phyloP scores from a whole-genome alignment of 495 filamentous ascomycete species.

The Cudoniella acicularis region DNA sequence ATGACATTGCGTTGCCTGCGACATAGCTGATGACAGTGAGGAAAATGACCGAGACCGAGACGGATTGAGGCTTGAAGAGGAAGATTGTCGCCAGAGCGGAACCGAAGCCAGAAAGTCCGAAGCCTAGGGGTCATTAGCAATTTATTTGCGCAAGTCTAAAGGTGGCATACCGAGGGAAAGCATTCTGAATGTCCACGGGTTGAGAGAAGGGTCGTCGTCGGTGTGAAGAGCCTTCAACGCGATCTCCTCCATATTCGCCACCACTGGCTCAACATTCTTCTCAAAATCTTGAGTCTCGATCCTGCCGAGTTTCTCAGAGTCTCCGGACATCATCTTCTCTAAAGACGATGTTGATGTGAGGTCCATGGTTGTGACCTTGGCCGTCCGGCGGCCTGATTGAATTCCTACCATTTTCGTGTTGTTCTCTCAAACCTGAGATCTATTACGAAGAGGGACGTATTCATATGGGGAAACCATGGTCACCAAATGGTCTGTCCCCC shows the following conservation, averaged over 20 bases:
- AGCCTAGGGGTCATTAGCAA: background rate
- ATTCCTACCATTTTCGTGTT: background rate
- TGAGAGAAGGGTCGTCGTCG: conserved; percentile 14
- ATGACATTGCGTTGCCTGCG: conserved; percentile 31
- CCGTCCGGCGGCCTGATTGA: background rate
- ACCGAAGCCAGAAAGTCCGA: conserved; percentile 12
- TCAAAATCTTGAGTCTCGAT: conserved; percentile 1
- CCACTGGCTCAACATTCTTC: background rate
- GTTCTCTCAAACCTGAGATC: background rate
- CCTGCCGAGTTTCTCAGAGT: conserved; percentile 1
- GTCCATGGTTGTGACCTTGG: background rate
- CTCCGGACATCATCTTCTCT: background rate
- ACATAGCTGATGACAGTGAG: conserved; percentile 38
- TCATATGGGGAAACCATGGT: background rate
- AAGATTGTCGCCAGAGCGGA: conserved; percentile 29
- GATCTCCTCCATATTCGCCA: conserved; percentile 10
- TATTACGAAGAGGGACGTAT: background rate
- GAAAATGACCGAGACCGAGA: conserved; percentile 41
- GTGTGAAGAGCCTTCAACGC: conserved; percentile 8
- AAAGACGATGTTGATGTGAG: background rate
- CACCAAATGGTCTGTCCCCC: too few species aligned
- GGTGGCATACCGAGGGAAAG: conserved; percentile 14
- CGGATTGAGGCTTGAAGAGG: conserved; percentile 43
- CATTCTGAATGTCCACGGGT: conserved; percentile 18
- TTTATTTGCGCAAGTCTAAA: background rate